Percentiles rank a stretch among this genome's conserved stretches.
Evolutionary conservation across 495 filamentous ascomycete species (phyloP).

Genomic region (Tuber microsphaerosporum): DNA sequence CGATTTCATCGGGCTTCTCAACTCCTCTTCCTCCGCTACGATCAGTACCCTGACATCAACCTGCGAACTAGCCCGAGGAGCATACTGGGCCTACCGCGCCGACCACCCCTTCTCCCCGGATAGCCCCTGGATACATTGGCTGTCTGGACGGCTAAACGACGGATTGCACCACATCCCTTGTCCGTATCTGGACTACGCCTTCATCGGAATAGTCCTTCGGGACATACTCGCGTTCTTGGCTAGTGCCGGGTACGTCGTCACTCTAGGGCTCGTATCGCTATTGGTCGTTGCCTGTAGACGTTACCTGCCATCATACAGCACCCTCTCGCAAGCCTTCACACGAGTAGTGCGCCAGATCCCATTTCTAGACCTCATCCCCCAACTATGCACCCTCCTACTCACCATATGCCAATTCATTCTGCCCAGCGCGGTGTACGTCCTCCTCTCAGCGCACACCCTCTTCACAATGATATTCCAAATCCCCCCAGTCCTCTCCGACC

Average conservation of each 20-base stretch:
- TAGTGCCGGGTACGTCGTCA: neutral
- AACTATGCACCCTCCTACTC: neutral
- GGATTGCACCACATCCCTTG: neutral
- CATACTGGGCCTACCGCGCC: neutral
- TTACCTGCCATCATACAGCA: neutral
- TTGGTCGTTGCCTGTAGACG: neutral
- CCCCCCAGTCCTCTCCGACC: neutral
- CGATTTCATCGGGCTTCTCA: neutral
- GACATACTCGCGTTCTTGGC: neutral
- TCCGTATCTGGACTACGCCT: neutral
- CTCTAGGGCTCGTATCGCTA: neutral
- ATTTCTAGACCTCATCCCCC: neutral
- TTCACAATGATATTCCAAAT: neutral
- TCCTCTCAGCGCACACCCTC: neutral
- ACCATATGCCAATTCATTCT: neutral
- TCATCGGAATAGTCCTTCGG: neutral
- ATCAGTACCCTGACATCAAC: neutral
- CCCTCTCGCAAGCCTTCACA: neutral
- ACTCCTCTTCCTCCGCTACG: neutral
- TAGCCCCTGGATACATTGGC: neutral
- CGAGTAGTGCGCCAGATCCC: neutral
- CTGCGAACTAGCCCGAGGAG: neutral
- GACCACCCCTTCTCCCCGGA: neutral
- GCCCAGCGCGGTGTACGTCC: neutral
- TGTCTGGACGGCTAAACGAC: neutral